Evolutionary conservation across 1,284 basidiomycete species (phyloP).

Genomic region (Irpex lacteus): DNA sequence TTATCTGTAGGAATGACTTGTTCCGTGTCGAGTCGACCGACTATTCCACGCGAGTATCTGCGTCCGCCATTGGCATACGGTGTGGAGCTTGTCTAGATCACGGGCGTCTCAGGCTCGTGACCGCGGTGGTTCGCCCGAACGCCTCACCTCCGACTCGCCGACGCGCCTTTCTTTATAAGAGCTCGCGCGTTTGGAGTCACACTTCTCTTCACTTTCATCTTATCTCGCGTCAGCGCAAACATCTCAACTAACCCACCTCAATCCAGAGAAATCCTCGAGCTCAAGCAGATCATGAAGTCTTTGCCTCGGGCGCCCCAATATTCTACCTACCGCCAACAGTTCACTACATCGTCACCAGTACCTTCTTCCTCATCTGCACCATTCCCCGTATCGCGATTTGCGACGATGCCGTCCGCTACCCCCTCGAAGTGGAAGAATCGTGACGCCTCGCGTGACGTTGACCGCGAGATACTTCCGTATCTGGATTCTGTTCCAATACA

Average conservation of each 20-base stretch:
- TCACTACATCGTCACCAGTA: slow-evolving; percentile 19
- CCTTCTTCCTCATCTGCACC: slow-evolving; percentile 14
- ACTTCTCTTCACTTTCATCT: not conserved
- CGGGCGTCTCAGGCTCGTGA: not conserved
- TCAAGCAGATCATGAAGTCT: slow-evolving; percentile 34
- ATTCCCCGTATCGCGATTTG: slow-evolving; percentile 28
- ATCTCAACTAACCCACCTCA: not conserved
- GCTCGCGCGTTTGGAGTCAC: not conserved
- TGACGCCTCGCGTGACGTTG: slow-evolving; percentile 18
- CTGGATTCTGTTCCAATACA: slow-evolving; percentile 32
- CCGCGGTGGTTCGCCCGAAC: not conserved
- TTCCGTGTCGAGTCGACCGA: not conserved
- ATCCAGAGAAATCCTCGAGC: slow-evolving; percentile 36
- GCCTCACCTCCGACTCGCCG: not conserved
- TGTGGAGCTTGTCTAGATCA: not conserved
- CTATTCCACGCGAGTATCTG: not conserved
- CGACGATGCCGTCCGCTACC: slow-evolving; percentile 23
- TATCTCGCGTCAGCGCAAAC: not conserved
- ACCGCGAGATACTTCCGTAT: slow-evolving; percentile 30
- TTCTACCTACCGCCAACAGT: slow-evolving; percentile 23
- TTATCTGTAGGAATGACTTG: not conserved
- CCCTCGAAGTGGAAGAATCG: slow-evolving; percentile 32
- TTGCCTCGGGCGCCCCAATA: slow-evolving; percentile 30
- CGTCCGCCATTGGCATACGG: not conserved
- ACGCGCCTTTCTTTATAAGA: not conserved